phyloP scores from a whole-genome alignment of 2,329 filamentous ascomycete species.

The Corinectria fuckeliana region DNA sequence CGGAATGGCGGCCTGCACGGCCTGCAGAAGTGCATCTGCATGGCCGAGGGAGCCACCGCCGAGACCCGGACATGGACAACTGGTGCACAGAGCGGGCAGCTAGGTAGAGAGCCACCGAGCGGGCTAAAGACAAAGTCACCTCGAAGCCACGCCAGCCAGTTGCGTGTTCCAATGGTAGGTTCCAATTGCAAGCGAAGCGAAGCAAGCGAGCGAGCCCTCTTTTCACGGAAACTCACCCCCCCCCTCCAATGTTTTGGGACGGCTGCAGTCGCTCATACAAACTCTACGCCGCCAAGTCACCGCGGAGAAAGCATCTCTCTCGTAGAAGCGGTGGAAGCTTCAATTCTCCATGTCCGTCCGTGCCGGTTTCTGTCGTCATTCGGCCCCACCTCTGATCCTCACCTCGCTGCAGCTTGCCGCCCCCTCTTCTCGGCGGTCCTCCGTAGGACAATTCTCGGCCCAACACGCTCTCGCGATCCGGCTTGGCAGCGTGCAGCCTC shows the following conservation, averaged over 20 bases:
- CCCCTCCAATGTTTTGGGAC: neutral
- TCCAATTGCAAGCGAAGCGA: neutral
- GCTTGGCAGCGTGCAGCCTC: constrained; percentile 9
- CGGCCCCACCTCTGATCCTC: neutral
- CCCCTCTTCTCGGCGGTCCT: neutral
- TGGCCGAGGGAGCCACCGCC: neutral
- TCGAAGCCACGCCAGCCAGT: neutral
- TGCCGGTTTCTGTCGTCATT: neutral
- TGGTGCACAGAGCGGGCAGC: too few species aligned
- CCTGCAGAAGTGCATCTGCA: neutral
- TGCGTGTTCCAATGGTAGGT: neutral
- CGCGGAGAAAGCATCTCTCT: neutral
- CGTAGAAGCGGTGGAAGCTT: neutral
- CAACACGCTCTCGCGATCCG: constrained; percentile 6
- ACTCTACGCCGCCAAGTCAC: neutral
- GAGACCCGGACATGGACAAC: too few species aligned
- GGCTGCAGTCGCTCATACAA: neutral
- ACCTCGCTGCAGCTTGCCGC: neutral
- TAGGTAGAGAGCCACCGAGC: too few species aligned
- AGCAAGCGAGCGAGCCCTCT: too few species aligned
- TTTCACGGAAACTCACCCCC: too few species aligned
- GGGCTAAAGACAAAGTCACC: neutral
- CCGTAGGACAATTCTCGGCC: constrained; percentile 1
- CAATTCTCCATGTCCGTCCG: neutral
- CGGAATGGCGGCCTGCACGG: neutral